These are phyloP conservation scores for Iberis pinnata DNA, from an alignment of 345 rosid species.

Conservation along the genomic window DNA sequence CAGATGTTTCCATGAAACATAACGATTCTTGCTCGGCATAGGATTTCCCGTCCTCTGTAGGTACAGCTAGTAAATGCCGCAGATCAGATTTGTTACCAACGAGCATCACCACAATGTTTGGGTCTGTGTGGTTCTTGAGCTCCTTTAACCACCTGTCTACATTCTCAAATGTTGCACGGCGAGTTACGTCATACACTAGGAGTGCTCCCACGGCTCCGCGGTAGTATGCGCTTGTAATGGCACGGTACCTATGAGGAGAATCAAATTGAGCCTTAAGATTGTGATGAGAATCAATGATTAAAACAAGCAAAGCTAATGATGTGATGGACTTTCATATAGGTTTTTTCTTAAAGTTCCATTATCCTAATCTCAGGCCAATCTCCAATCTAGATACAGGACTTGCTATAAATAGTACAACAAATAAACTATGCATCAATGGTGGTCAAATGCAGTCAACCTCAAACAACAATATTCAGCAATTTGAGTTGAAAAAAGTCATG, in stretches of 20 bases:
- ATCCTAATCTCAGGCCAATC: too few relatives aligned
- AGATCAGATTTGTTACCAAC: conserved; percentile 86
- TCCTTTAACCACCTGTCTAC: conserved; percentile 82
- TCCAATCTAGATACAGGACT: too few relatives aligned
- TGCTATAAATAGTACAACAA: too few relatives aligned
- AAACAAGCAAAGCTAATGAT: too few relatives aligned
- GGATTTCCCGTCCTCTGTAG: conserved; percentile 47
- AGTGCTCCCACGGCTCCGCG: conserved; percentile 84
- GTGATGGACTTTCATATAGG: too few relatives aligned
- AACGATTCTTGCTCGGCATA: conserved; percentile 50
- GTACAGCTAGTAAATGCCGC: conserved; percentile 60
- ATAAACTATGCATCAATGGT: too few relatives aligned
- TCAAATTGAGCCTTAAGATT: too few relatives aligned
- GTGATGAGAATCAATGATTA: too few relatives aligned
- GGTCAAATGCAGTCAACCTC: too few relatives aligned
- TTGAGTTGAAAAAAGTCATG: too few relatives aligned
- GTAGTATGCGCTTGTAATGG: conserved; percentile 82
- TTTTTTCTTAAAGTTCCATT: too few relatives aligned
- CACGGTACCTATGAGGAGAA: conserved; percentile 38
- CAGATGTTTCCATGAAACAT: conserved; percentile 75
- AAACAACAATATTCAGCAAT: too few relatives aligned
- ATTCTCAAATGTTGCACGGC: conserved; percentile 74
- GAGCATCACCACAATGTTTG: conserved; percentile 76
- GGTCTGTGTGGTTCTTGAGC: conserved; percentile 71
- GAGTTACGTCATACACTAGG: conserved; percentile 71